Base-by-base conservation (phyloP, 768 basidiomycete species). In the Crassisporium funariophilum region DNA sequence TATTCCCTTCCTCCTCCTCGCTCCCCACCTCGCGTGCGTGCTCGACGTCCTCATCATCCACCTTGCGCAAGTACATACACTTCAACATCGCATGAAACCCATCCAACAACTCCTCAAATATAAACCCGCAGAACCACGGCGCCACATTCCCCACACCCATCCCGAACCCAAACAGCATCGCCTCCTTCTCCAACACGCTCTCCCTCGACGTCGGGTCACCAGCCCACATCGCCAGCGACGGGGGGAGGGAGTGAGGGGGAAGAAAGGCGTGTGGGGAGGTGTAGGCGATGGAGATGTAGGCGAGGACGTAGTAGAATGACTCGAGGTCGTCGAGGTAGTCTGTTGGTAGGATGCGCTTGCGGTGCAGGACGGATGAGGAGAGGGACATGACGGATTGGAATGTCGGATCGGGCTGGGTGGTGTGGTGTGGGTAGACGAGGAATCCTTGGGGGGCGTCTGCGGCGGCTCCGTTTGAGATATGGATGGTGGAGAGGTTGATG, bases 321-420 rank as follows among this genome's bases (percentile, higher is more conserved):
- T 54, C 52, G 0, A 54, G 35, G 23, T 54, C 52, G 27, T 54
- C 52, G 34, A 49, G 35, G 12, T 54, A 54, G 19, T 54, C 52
- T 9, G 48, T 12, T 24, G 38, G 27, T 17, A 34, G 23, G 39
- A n/a, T 27, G 2, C 17, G 24, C 21, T 21, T 41, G 8, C 44
- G 35, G 5, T 21, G 8, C 12, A 49, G 17, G 6, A 35, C 15
- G 5, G 12, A 7, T 27, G 8, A n/a, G 2, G 47, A 27, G 21
- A 50, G 39, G n/a, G 35, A n/a, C 13, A 29, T 23, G 10, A 47
- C 17, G 2, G 47, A 54, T 23, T 41, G 22, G 15, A 50, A 49
- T 4, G 31, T 27, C 15, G 41, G 15, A 19, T 48, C 47, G 5
- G 7, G 27, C 27, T 10, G 29, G n/a, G 29, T 31, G 10, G 29